Evolutionary conservation across 2,329 filamentous ascomycete species (phyloP).

Genomic region (Epichloe baconii): DNA sequence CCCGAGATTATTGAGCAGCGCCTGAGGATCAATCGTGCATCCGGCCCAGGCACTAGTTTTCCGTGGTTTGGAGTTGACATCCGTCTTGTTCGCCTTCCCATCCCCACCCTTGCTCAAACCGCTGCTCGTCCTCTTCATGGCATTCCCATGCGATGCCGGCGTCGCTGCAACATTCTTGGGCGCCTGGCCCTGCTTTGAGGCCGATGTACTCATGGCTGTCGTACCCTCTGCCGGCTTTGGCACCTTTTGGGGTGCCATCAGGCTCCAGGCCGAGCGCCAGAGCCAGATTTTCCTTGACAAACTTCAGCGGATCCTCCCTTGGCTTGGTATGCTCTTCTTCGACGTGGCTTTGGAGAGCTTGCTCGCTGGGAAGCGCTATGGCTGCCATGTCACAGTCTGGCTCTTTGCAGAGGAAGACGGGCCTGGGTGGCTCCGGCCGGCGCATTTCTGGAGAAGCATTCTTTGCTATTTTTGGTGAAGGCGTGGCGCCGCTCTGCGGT

Average conservation of each 20-base stretch:
- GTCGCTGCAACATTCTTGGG: constrained; percentile 30
- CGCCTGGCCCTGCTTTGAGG: constrained; percentile 36
- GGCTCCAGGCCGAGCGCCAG: constrained; percentile 36
- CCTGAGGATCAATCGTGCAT: constrained; percentile 39
- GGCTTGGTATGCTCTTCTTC: constrained; percentile 49
- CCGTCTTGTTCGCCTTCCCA: constrained; percentile 16
- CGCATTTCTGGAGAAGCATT: constrained; percentile 32
- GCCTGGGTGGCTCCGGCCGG: constrained; percentile 24
- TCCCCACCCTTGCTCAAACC: constrained; percentile 28
- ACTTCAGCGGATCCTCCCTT: constrained; percentile 40
- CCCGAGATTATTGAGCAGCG: constrained; percentile 21
- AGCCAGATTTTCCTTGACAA: constrained; percentile 35
- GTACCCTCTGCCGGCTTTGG: constrained; percentile 18
- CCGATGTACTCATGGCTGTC: constrained; percentile 25
- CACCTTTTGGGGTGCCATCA: constrained; percentile 30
- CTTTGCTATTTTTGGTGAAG: constrained; percentile 36
- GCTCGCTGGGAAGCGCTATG: constrained; percentile 39
- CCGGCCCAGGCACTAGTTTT: constrained; percentile 22
- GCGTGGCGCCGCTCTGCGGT: constrained; percentile 23
- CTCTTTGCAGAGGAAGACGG: constrained; percentile 38
- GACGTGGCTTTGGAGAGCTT: constrained; percentile 37
- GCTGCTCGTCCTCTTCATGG: constrained; percentile 39
- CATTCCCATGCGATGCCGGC: constrained; percentile 37
- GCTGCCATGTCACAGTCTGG: constrained; percentile 38
- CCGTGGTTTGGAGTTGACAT: constrained; percentile 3